Evolutionary conservation across 2,329 filamentous ascomycete genomes (phyloP), one percentile per base, ranked within the genome.

Genomic region (Talaromyces marneffei): DNA sequence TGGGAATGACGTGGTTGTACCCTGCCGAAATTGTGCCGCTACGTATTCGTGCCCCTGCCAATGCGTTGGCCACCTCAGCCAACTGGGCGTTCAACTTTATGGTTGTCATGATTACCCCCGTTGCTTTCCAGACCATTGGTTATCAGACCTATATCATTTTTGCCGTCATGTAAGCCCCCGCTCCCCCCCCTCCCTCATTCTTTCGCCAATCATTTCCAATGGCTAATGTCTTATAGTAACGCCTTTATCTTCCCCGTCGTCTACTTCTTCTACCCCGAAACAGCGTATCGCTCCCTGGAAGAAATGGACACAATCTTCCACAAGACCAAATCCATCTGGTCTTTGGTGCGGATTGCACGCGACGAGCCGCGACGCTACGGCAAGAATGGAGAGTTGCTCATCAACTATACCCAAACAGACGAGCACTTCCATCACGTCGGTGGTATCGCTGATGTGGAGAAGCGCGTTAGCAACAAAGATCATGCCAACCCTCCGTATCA

Each of bases 241-340:
- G 81, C 80, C 16, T 75, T 76, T 65, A 84, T 84, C 67, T 76
- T 85, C 18, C 83, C 83, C 0, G 77, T 80, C 7, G 79, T 83
- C 53, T 86, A 84, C 73, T 82, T 85, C 73, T 84, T 85, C 77
- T 85, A 84, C 70, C 84, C 83, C 0, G 84, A 86, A 67, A 86
- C 83, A 2, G 83, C 82, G 9, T 80, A 79, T 65, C 80, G 83
- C 7, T 83, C 79, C 14, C 78, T 89, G 33, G 87, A 90, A 72
- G 87, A 90, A 70, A 85, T 90, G 73, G 87, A 90, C 68, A 79
- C 83, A 61, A 86, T 90, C 65, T 87, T 88, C 77, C 78, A 78
- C 70, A 83, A 83, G 64, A 81, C 80, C 1, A 74, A 71, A 27
- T 80, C 74, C 23, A 70, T 80, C 56, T 81, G 83, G 64, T 69